Evolutionary conservation across 179 eudicot genomes (phyloP).

Genomic region (Kewa caespitosa): DNA sequence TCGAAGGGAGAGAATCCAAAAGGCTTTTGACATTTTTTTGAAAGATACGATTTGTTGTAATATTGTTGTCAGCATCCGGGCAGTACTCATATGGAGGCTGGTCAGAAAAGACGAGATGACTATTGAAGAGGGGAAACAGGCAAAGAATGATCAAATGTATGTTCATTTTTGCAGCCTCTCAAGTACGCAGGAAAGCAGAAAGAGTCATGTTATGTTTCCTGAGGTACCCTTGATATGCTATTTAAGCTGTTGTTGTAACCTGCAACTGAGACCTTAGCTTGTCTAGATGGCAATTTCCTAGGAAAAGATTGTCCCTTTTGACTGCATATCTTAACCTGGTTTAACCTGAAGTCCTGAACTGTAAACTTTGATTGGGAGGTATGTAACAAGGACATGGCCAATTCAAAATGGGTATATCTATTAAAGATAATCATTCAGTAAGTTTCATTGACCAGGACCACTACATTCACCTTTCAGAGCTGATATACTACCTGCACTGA

Average conservation of each 20-base stretch:
- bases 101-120: conserved; percentile 12
- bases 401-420: neutral
- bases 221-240: neutral
- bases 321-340: neutral
- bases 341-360: neutral
- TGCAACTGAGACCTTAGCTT: neutral
- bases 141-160: neutral
- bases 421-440: neutral
- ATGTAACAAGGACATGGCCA: no score
- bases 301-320: neutral
- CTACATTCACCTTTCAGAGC: no score
- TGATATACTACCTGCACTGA: no score
- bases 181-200: neutral
- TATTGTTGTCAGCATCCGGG: conserved; percentile 2
- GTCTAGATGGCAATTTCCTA: neutral
- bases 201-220: neutral
- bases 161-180: conserved; percentile 5
- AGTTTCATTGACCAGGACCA: neutral
- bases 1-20: conserved; percentile 20
- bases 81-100: conserved; percentile 16
- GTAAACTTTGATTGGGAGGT: neutral
- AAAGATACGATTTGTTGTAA: conserved; percentile 11
- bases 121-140: neutral
- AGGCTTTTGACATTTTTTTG: conserved; percentile 10
- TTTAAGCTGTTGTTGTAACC: neutral